Evolutionary conservation across 2,329 filamentous ascomycete genomes (phyloP).

Genomic region (Curvularia spicifera): DNA sequence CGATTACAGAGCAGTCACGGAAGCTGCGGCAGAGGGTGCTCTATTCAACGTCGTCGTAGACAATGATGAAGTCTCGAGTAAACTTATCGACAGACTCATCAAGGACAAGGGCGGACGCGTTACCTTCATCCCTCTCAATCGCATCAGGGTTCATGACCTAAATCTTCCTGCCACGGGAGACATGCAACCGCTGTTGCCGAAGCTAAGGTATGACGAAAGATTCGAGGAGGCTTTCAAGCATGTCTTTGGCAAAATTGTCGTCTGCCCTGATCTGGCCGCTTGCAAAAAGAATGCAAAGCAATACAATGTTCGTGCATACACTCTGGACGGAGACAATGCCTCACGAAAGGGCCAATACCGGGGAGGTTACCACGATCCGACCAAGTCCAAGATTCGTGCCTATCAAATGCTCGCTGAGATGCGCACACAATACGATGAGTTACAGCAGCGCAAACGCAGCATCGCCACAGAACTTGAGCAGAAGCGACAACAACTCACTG

Average conservation of each 20-base stretch:
- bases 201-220: constrained; percentile 76
- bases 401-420: constrained; percentile 77
- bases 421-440: constrained; percentile 74
- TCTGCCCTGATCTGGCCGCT: constrained; percentile 87
- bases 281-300: constrained; percentile 91
- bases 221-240: constrained; percentile 90
- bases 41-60: constrained; percentile 97
- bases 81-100: constrained; percentile 79
- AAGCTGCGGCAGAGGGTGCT: constrained; percentile 90
- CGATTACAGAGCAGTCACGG: constrained; percentile 84
- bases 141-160: constrained; percentile 71
- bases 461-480: constrained; percentile 74
- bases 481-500: constrained; percentile 88
- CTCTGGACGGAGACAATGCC: constrained; percentile 89
- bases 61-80: constrained; percentile 83
- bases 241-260: constrained; percentile 93
- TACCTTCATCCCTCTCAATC: constrained; percentile 92
- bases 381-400: constrained; percentile 84
- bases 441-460: constrained; percentile 67
- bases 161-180: constrained; percentile 87
- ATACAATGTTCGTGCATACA: constrained; percentile 91
- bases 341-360: constrained; percentile 96
- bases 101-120: constrained; percentile 82
- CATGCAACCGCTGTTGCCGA: constrained; percentile 84
- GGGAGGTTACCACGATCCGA: constrained; percentile 88